These are phyloP conservation scores for Glycine latifolia DNA, from an alignment of 306 rosid species.

Conservation along the genomic window DNA sequence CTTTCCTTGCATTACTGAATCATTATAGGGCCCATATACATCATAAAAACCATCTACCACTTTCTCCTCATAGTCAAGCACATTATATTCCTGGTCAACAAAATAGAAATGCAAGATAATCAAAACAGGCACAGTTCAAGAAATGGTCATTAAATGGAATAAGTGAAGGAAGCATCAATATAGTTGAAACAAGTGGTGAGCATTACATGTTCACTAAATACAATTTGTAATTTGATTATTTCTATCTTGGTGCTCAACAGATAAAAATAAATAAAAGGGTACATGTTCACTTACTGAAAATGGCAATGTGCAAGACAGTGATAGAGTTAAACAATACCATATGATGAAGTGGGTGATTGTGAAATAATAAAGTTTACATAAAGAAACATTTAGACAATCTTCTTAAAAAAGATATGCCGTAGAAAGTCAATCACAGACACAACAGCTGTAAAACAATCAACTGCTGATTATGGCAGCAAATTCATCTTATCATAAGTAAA, in stretches of 20 bases:
- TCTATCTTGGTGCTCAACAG: conserved; percentile 29
- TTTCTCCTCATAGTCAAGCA: conserved; percentile 90
- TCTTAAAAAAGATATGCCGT: neutral
- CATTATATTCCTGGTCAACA: conserved; percentile 77
- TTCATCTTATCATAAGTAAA: conserved; percentile 16
- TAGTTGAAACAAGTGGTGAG: conserved; percentile 29
- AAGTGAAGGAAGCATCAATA: conserved; percentile 2
- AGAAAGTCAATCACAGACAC: conserved; percentile 3
- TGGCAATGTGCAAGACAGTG: conserved; percentile 16
- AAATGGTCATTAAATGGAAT: conserved; percentile 9
- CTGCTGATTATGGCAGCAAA: conserved; percentile 27
- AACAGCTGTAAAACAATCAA: conserved; percentile 5
- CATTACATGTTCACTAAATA: conserved; percentile 33
- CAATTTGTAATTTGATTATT: conserved; percentile 32
- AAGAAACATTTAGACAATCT: conserved; percentile 15
- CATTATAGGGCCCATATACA: conserved; percentile 67
- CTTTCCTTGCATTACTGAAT: conserved; percentile 86
- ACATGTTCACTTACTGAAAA: conserved; percentile 26
- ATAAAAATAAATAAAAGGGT: conserved; percentile 8
- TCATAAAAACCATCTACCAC: conserved; percentile 96
- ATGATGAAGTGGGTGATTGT: conserved; percentile 4
- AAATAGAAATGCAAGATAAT: conserved; percentile 47
- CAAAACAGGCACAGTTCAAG: conserved; percentile 32
- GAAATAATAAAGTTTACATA: conserved; percentile 30
- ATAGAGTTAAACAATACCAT: conserved; percentile 14